phyloP scores from a whole-genome alignment of 768 basidiomycete species.

The Candolleomyces efflorescens region DNA sequence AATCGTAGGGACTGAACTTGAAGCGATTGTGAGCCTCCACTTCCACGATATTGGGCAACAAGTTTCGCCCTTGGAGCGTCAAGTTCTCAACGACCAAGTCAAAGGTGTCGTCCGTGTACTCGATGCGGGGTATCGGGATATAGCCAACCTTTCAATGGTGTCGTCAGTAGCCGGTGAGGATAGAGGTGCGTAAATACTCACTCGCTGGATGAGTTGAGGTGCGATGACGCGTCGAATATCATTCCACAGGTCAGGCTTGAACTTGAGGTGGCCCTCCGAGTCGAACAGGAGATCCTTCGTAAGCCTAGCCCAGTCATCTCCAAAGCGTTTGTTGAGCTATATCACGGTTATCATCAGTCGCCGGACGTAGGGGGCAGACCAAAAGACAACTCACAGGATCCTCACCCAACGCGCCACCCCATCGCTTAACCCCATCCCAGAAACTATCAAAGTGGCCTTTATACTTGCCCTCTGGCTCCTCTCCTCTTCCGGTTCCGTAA shows the following conservation, averaged over 20 bases:
- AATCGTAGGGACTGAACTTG: conserved; percentile 77
- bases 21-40: conserved; percentile 78
- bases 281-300: conserved; percentile 84
- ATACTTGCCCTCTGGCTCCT: conserved; percentile 69
- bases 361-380: too few relatives aligned
- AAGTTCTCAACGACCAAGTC: conserved; percentile 95
- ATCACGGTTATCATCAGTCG: not conserved
- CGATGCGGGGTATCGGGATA: conserved; percentile 88
- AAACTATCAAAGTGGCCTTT: conserved; percentile 77
- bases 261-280: conserved; percentile 75
- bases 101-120: conserved; percentile 83
- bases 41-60: conserved; percentile 78
- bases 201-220: conserved; percentile 71
- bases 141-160: conserved; percentile 52
- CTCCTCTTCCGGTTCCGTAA: conserved; percentile 57
- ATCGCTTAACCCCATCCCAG: conserved; percentile 64
- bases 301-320: conserved; percentile 76
- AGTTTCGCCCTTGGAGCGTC: conserved; percentile 79
- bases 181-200: conserved; percentile 29
- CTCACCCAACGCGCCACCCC: conserved; percentile 81
- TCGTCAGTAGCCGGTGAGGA: too few relatives aligned
- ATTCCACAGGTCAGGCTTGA: conserved; percentile 86
- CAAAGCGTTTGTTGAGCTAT: conserved; percentile 68
- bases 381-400: conserved; percentile 53
- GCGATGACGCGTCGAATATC: conserved; percentile 83